Percentiles rank a stretch among this genome's conserved stretches.
These are phyloP conservation scores for Geoglossum cookeanum DNA, from an alignment of 2,329 filamentous ascomycete species.

Conservation along the genomic window DNA sequence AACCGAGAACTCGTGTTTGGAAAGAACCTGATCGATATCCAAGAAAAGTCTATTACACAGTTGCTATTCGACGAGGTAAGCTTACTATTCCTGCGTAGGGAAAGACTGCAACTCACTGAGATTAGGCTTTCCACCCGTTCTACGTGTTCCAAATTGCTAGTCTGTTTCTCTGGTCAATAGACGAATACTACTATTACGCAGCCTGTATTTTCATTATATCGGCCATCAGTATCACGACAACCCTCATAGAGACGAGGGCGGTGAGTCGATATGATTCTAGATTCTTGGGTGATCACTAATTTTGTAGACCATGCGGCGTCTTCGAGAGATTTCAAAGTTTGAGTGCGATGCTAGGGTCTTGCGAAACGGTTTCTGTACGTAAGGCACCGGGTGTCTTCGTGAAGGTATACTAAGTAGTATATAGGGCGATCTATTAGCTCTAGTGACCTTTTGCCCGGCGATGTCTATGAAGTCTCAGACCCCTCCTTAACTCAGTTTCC, in stretches of 20 bases:
- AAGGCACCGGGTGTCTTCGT: background rate
- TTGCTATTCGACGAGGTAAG: constrained; percentile 72
- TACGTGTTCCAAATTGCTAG: constrained; percentile 97
- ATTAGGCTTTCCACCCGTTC: constrained; percentile 79
- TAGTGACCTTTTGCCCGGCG: constrained; percentile 76
- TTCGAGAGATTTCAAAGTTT: constrained; percentile 82
- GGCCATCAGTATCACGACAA: constrained; percentile 73
- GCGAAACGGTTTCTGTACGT: constrained; percentile 77
- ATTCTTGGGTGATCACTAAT: constrained; percentile 8
- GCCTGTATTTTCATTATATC: constrained; percentile 91
- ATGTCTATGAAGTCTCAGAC: constrained; percentile 93
- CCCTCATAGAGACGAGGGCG: constrained; percentile 72
- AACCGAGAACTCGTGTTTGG: constrained; percentile 75
- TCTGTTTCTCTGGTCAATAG: constrained; percentile 80
- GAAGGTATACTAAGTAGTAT: constrained; percentile 13
- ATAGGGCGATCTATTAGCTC: constrained; percentile 68
- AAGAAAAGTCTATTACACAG: constrained; percentile 68
- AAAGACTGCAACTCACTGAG: constrained; percentile 11
- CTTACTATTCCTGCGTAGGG: constrained; percentile 5
- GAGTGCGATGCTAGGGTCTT: constrained; percentile 90
- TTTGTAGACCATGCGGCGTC: constrained; percentile 59
- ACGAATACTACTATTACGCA: constrained; percentile 96
- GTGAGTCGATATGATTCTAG: constrained; percentile 27
- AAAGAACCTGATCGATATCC: constrained; percentile 76
- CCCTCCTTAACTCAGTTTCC: constrained; percentile 75